Evolutionary conservation across 148 eudicot species (phyloP).

Genomic region (Dysphania ambrosioides): DNA sequence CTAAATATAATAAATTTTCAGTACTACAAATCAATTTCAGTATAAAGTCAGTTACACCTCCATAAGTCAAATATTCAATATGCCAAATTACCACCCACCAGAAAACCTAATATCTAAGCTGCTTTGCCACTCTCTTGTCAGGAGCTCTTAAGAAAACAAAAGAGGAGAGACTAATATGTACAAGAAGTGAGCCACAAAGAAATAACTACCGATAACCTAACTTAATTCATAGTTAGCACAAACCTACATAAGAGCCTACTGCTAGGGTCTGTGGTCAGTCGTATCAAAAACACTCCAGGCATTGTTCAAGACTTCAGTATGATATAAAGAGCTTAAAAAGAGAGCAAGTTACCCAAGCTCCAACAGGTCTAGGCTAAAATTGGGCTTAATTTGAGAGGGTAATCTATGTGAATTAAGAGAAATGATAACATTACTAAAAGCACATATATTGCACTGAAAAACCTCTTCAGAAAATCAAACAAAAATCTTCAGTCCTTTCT

Average conservation of each 20-base stretch:
- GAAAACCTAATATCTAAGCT: too few relatives aligned
- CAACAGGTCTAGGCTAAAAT: background rate
- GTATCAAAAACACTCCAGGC: background rate
- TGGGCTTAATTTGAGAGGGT: background rate
- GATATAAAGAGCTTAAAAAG: background rate
- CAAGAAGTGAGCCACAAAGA: background rate
- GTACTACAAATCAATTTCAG: too few relatives aligned
- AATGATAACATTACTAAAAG: background rate
- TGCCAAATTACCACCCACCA: too few relatives aligned
- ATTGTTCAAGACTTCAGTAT: background rate
- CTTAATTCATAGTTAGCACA: background rate
- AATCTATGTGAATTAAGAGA: background rate
- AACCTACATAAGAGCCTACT: background rate
- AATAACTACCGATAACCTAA: background rate
- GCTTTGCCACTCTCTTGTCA: too few relatives aligned
- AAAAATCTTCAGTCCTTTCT: background rate
- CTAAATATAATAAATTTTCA: too few relatives aligned
- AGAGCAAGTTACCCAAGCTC: background rate
- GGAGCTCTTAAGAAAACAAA: too few relatives aligned
- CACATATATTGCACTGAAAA: too few relatives aligned
- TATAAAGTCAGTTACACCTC: too few relatives aligned
- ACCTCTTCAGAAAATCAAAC: background rate
- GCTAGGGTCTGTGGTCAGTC: background rate
- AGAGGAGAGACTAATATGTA: background rate
- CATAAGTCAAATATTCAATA: too few relatives aligned